Evolutionary conservation across 192 early-diverging fungal species (phyloP), one percentile per base, ranked within the genome.

Genomic region (Coemansia sp.): DNA sequence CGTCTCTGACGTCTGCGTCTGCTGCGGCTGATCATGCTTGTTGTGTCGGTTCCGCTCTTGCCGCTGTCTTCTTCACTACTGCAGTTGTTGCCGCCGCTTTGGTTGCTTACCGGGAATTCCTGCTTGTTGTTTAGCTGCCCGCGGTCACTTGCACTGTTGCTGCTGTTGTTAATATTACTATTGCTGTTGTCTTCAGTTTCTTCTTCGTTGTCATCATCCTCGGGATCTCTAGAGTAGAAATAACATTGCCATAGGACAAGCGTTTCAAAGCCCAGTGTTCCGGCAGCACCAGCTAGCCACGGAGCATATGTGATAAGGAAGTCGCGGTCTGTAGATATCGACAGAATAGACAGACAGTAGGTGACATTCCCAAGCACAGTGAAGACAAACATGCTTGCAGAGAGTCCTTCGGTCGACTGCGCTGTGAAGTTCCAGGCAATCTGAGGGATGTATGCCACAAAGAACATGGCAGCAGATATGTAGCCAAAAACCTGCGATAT

Each of bases 361-460:
- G 75, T 79, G 12, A 88, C 61, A 71, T 95, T 95, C 12, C 94
- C 94, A 64, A 94, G 59, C 39, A 92, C 88, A 19, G 87, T 87
- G 77, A 91, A 92, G n/a, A 87, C 65, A 80, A 95, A 95, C 92
- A 95, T 93, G 49, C 81, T 85, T 5, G 91, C 65, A n/a, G 89
- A 89, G 48, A 95, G 82, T 3, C 94, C 94, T 69, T 93, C 92
- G 16, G 88, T 90, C 11, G 86, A 88, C 74, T 88, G 86, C 45
- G 85, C 84, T 37, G 77, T 74, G 71, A 82, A 88, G 79, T 95
- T 95, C 84, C 90, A 88, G 56, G 90, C 84, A 39, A 95, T 92
- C 67, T 95, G 94, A 5, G 94, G 94, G 45, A 94, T 81, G 50
- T 93, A 88, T 5, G 88, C 85, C 22, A 87, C 81, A 13, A 90